phyloP scores from a whole-genome alignment of 108 stramenopile species.

The Pseudonitzschia pungens region DNA sequence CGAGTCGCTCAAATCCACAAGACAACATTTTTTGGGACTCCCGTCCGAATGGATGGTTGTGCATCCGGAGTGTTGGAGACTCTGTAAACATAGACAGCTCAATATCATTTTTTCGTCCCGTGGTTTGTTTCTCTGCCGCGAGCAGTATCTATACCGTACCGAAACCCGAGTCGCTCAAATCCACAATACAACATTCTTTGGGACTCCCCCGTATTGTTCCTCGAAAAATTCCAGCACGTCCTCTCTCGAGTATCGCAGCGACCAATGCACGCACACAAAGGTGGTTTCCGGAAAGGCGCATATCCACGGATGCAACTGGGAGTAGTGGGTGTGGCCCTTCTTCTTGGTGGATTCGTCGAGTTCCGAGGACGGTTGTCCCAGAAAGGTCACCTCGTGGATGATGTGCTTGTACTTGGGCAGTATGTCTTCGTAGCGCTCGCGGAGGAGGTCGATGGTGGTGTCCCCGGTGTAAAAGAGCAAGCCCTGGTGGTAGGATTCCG shows the following conservation, averaged over 20 bases:
- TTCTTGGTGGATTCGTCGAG: conserved; percentile 33
- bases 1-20: too few species aligned
- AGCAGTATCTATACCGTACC: neutral
- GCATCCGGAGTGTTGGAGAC: too few species aligned
- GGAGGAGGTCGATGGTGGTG: conserved; percentile 50
- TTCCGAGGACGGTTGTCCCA: conserved; percentile 44
- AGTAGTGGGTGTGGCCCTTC: conserved; percentile 64
- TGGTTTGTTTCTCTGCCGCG: too few species aligned
- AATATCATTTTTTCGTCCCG: too few species aligned
- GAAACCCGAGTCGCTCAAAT: conserved; percentile 13
- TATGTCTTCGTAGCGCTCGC: conserved; percentile 45
- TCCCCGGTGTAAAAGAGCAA: conserved; percentile 59
- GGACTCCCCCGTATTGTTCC: conserved; percentile 52
- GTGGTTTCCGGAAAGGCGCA: conserved; percentile 53
- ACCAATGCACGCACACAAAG: conserved; percentile 64
- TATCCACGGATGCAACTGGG: conserved; percentile 62
- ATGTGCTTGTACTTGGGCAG: conserved; percentile 48
- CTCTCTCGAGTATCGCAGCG: conserved; percentile 40
- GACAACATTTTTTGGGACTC: too few species aligned
- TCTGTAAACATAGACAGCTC: too few species aligned
- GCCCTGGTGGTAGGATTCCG: conserved; percentile 51
- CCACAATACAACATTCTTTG: conserved; percentile 61
- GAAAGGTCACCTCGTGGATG: conserved; percentile 59
- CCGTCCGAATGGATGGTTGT: too few species aligned
- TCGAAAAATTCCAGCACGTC: conserved; percentile 51